These are phyloP conservation scores for Torulaspora pretoriensis DNA, from an alignment of 1,139 yeast species.

Conservation along the genomic window DNA sequence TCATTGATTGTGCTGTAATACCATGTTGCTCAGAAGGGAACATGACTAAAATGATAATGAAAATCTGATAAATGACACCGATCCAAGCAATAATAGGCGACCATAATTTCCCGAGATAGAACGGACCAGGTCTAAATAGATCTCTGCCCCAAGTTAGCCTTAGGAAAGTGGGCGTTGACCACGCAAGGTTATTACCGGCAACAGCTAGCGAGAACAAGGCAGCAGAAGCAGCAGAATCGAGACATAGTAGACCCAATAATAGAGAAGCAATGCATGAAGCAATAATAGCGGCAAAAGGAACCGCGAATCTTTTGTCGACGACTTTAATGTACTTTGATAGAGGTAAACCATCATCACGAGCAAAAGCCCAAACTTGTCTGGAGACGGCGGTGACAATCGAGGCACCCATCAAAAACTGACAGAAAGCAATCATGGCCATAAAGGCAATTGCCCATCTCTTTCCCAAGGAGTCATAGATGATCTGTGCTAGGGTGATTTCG, in stretches of 20 bases:
- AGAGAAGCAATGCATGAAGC: conserved; percentile 48
- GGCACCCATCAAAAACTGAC: conserved; percentile 66
- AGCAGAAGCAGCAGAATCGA: conserved; percentile 56
- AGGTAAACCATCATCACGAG: conserved; percentile 51
- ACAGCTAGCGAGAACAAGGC: conserved; percentile 57
- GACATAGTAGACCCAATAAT: conserved; percentile 52
- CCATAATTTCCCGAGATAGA: conserved; percentile 50
- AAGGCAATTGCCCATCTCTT: conserved; percentile 66
- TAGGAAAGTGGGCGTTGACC: conserved; percentile 55
- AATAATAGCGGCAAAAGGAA: conserved; percentile 59
- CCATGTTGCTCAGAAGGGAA: conserved; percentile 44
- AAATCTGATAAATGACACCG: conserved; percentile 37
- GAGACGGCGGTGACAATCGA: conserved; percentile 50
- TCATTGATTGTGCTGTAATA: conserved; percentile 47
- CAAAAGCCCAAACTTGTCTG: conserved; percentile 51
- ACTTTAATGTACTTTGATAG: conserved; percentile 47
- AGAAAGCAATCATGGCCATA: conserved; percentile 54
- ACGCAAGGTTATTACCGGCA: conserved; percentile 59
- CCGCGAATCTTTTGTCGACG: conserved; percentile 49
- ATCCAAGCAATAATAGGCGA: conserved; percentile 45
- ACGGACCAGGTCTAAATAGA: conserved; percentile 59
- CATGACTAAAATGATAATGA: conserved; percentile 46
- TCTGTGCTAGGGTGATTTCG: conserved; percentile 62
- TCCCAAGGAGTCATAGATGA: conserved; percentile 61
- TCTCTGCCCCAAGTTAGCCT: conserved; percentile 46